These are phyloP conservation scores for Umbelopsis sp. DNA, from an alignment of 192 early-diverging fungal species.

Conservation along the genomic window DNA sequence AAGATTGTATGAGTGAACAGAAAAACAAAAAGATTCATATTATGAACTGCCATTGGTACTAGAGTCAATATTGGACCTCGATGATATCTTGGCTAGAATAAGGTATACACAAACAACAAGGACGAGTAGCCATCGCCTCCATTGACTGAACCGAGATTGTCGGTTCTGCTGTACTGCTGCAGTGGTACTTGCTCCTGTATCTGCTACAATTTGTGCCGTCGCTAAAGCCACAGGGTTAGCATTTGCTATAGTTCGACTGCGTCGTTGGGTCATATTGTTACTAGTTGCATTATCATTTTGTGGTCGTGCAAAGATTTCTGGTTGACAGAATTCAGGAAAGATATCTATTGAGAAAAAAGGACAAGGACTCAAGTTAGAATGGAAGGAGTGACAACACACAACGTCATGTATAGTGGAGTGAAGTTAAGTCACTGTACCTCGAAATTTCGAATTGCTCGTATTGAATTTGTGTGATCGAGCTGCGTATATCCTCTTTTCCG, in stretches of 20 bases:
- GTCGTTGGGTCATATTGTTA: background rate
- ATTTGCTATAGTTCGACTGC: background rate
- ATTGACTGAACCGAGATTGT: slow-evolving; percentile 44
- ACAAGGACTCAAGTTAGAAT: background rate
- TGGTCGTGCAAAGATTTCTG: slow-evolving; percentile 33
- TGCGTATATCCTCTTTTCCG: slow-evolving; percentile 81
- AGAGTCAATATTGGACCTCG: slow-evolving; percentile 25
- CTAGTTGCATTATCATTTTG: slow-evolving; percentile 2
- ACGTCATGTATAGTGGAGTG: background rate
- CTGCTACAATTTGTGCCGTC: slow-evolving; percentile 12
- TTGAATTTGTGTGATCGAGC: slow-evolving; percentile 82
- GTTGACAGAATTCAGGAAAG: slow-evolving; percentile 83
- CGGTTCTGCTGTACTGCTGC: slow-evolving; percentile 30
- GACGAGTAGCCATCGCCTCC: slow-evolving; percentile 59
- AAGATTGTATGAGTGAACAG: background rate
- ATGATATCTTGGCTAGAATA: slow-evolving; percentile 48
- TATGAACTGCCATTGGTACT: slow-evolving; percentile 8
- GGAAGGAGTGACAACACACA: background rate
- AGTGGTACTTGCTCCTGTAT: slow-evolving; percentile 22
- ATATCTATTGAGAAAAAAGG: slow-evolving; percentile 49
- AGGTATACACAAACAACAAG: slow-evolving; percentile 60
- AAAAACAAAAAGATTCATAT: background rate
- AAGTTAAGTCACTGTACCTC: slow-evolving; percentile 46
- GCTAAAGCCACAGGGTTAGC: background rate
- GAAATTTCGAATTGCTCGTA: slow-evolving; percentile 70